These are phyloP conservation scores for Diplodia scrobiculata DNA, from an alignment of 2,329 filamentous ascomycete species.

Conservation along the genomic window DNA sequence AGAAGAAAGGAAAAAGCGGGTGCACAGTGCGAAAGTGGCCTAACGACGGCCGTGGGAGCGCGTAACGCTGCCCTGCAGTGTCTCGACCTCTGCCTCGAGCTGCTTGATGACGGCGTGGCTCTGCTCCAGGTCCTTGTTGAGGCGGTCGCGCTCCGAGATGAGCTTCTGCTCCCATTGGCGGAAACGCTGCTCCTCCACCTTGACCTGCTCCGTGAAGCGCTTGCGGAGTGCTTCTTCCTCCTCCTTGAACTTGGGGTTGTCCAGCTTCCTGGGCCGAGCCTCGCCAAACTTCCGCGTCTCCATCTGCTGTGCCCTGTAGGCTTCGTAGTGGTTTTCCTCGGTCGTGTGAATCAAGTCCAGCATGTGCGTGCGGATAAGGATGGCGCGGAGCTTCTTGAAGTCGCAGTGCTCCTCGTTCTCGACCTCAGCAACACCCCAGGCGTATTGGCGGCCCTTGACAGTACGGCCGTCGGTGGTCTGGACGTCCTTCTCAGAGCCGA, in stretches of 20 bases:
- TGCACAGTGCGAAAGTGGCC: conserved; percentile 32
- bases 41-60: conserved; percentile 93
- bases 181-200: conserved; percentile 99
- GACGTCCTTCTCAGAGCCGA: conserved; percentile 98
- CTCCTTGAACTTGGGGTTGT: conserved; percentile 99
- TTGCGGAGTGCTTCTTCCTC: conserved; percentile 98
- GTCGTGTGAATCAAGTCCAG: conserved; percentile 99
- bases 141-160: conserved; percentile 94
- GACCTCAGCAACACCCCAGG: conserved; percentile 98
- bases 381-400: conserved; percentile 99
- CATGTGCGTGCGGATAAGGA: conserved; percentile 99
- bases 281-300: conserved; percentile 99
- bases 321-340: conserved; percentile 98
- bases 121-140: conserved; percentile 99
- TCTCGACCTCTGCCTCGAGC: conserved; percentile 80
- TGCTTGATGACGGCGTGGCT: conserved; percentile 91
- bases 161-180: conserved; percentile 99
- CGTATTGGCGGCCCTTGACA: conserved; percentile 98
- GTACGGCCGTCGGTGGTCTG: conserved; percentile 94
- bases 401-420: conserved; percentile 99
- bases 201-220: conserved; percentile 99
- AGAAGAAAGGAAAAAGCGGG: conserved; percentile 42
- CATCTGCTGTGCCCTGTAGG: conserved; percentile 99
- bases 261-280: conserved; percentile 92
- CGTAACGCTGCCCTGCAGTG: conserved; percentile 66